These are phyloP conservation scores for Colletotrichum horii DNA, from an alignment of 2,329 filamentous ascomycete genomes.

Conservation along the genomic window DNA sequence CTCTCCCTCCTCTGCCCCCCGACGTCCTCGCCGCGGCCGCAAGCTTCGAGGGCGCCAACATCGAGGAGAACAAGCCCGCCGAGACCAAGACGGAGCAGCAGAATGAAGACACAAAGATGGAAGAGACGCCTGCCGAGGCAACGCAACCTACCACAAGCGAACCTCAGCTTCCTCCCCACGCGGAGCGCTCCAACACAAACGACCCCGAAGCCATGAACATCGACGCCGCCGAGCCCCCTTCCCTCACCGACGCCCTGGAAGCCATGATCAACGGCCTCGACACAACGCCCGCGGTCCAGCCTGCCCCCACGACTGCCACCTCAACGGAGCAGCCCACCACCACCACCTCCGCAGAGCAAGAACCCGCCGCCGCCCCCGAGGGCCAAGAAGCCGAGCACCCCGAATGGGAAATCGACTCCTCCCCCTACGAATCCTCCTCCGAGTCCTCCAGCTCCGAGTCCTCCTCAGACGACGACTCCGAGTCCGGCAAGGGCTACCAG, in stretches of 20 bases:
- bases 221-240: slow-evolving; percentile 40
- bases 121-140: not conserved
- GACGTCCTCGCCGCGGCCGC: slow-evolving; percentile 35
- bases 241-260: slow-evolving; percentile 47
- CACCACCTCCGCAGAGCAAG: not conserved
- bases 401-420: slow-evolving; percentile 87
- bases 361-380: slow-evolving; percentile 25
- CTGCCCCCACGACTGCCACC: not conserved
- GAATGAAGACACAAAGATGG: slow-evolving; percentile 10
- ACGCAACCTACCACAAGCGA: not conserved
- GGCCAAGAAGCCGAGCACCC: slow-evolving; percentile 52
- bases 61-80: not conserved
- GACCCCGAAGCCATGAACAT: slow-evolving; percentile 39
- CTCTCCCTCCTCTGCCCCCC: slow-evolving; percentile 40
- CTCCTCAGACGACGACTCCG: slow-evolving; percentile 57
- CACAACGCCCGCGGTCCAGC: not conserved
- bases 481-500: slow-evolving; percentile 68
- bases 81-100: not conserved
- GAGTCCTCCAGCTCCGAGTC: slow-evolving; percentile 69
- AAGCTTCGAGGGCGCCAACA: slow-evolving; percentile 21
- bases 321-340: not conserved
- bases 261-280: slow-evolving; percentile 46
- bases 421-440: slow-evolving; percentile 73
- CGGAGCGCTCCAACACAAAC: not conserved
- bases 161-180: not conserved